These are phyloP conservation scores for Carpinus viminea DNA, from an alignment of 306 rosid species.

Conservation along the genomic window DNA sequence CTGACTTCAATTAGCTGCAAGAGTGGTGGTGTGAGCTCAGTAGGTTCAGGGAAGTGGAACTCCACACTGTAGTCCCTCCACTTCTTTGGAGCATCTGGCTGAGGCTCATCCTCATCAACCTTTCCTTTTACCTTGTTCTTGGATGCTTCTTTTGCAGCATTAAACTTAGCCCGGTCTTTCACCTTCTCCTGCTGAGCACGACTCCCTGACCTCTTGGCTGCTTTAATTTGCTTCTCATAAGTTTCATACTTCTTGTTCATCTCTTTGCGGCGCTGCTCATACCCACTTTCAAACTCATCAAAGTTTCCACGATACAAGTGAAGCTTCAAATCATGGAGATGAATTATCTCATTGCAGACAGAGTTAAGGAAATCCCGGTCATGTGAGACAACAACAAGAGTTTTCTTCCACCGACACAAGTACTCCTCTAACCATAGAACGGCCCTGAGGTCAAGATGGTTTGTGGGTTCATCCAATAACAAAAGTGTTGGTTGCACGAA, in stretches of 20 bases:
- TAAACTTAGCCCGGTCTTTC: slow-evolving; percentile 64
- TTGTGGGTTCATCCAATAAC: slow-evolving; percentile 70
- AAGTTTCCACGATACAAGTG: slow-evolving; percentile 77
- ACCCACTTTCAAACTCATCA: slow-evolving; percentile 71
- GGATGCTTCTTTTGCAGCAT: slow-evolving; percentile 56
- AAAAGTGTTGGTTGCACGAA: slow-evolving; percentile 76
- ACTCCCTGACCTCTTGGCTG: slow-evolving; percentile 64
- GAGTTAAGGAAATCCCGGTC: slow-evolving; percentile 76
- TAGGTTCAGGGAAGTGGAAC: slow-evolving; percentile 73
- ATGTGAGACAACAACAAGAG: slow-evolving; percentile 70
- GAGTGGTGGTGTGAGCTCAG: slow-evolving; percentile 74
- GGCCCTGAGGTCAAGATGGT: slow-evolving; percentile 74
- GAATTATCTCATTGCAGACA: slow-evolving; percentile 69
- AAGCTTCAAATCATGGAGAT: slow-evolving; percentile 74
- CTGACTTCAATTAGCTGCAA: slow-evolving; percentile 70
- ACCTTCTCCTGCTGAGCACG: slow-evolving; percentile 70
- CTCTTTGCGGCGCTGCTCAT: slow-evolving; percentile 81
- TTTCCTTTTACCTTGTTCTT: slow-evolving; percentile 50
- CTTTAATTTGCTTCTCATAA: slow-evolving; percentile 61
- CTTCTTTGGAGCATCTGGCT: slow-evolving; percentile 54
- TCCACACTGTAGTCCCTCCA: slow-evolving; percentile 69
- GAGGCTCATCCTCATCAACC: slow-evolving; percentile 53
- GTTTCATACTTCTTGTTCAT: slow-evolving; percentile 67
- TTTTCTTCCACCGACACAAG: slow-evolving; percentile 76
- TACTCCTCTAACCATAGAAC: slow-evolving; percentile 85